Conservation (phyloP, 106 monocot species). For the Allium cepa region DNA sequence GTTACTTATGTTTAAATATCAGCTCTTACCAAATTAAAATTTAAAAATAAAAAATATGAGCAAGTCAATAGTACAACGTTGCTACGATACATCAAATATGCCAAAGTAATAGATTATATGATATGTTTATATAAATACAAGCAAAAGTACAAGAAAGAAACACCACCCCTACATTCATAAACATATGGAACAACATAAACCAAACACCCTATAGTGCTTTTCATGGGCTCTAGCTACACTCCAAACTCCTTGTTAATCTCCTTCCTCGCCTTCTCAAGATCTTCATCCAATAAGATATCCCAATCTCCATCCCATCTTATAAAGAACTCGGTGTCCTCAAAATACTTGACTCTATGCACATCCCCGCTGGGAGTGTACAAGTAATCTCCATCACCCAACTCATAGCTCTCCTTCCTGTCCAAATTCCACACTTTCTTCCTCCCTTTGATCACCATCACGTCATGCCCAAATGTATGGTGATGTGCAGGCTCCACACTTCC, state of each 20-base stretch:
- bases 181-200: too few relatives aligned
- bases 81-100: too few relatives aligned
- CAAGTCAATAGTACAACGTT: too few relatives aligned
- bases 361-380: constrained; percentile 80
- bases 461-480: constrained; percentile 85
- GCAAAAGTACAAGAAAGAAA: too few relatives aligned
- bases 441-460: constrained; percentile 73
- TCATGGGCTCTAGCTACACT: not conserved
- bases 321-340: constrained; percentile 91
- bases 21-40: too few relatives aligned
- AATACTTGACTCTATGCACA: constrained; percentile 76
- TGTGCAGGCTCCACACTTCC: constrained; percentile 91
- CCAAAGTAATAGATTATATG: too few relatives aligned
- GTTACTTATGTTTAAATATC: too few relatives aligned
- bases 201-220: too few relatives aligned
- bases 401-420: constrained; percentile 57
- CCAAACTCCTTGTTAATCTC: not conserved
- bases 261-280: constrained; percentile 37
- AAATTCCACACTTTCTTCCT: constrained; percentile 91
- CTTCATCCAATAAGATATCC: constrained; percentile 90
- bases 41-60: too few relatives aligned
- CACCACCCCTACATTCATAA: too few relatives aligned
- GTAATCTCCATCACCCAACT: constrained; percentile 60
- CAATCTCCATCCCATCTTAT: constrained; percentile 89
- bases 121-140: too few relatives aligned